Evolutionary conservation across 2,329 filamentous ascomycete species (phyloP).

Genomic region (Alternaria infectoria): DNA sequence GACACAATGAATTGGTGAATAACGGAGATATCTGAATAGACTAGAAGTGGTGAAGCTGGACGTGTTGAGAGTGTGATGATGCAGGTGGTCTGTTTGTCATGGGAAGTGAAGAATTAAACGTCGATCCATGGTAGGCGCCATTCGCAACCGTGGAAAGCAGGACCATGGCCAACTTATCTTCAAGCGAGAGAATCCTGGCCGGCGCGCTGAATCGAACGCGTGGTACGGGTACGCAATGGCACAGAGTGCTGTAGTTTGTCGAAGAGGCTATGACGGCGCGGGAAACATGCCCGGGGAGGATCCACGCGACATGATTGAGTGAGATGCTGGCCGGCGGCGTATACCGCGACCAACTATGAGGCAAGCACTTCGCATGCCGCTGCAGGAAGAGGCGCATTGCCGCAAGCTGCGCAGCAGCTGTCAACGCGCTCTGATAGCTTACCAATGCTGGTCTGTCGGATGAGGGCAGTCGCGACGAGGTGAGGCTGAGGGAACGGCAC

Average conservation of each 20-base stretch:
- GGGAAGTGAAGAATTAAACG: neutral
- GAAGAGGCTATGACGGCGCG: conserved; percentile 1
- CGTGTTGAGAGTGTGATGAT: neutral
- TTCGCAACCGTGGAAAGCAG: conserved; percentile 1
- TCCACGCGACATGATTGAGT: neutral
- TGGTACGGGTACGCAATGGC: conserved; percentile 2
- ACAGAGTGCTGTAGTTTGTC: neutral
- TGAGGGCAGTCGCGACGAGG: neutral
- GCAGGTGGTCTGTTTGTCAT: neutral
- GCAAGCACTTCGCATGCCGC: neutral
- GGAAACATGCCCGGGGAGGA: conserved; percentile 1
- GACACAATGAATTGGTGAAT: neutral
- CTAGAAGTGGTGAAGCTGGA: neutral
- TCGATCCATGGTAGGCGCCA: conserved; percentile 1
- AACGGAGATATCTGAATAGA: neutral
- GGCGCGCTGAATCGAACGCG: neutral
- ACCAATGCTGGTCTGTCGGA: neutral
- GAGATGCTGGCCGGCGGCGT: neutral
- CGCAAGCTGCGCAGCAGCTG: neutral
- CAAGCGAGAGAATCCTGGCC: neutral
- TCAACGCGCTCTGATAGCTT: neutral
- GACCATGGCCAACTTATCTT: neutral
- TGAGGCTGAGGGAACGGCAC: neutral
- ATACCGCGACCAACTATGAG: neutral
- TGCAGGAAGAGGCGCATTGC: neutral